phyloP scores from a whole-genome alignment of 257 asterid genomes.

The Ilex asprella region DNA sequence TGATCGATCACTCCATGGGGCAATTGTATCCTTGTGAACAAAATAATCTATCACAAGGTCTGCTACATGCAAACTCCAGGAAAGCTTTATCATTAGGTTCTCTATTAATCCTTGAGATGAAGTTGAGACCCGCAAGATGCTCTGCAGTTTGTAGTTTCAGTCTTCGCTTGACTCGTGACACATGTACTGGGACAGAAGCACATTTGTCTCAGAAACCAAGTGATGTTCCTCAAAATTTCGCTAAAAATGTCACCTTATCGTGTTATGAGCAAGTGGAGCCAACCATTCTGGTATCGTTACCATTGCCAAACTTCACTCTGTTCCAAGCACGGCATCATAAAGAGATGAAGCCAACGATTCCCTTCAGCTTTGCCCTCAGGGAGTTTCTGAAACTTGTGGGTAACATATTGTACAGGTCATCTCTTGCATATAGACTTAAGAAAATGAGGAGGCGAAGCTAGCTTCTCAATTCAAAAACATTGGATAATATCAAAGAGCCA shows the following conservation, averaged over 20 bases:
- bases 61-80: constrained; percentile 31
- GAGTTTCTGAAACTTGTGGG: constrained; percentile 48
- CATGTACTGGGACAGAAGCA: constrained; percentile 76
- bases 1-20: constrained; percentile 23
- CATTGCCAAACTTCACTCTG: constrained; percentile 52
- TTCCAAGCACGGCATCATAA: constrained; percentile 44
- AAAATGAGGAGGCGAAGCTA: constrained; percentile 53
- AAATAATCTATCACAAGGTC: constrained; percentile 27
- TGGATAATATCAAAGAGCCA: constrained; percentile 29
- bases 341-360: constrained; percentile 28
- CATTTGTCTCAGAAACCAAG: constrained; percentile 41
- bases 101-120: constrained; percentile 43
- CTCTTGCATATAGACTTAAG: constrained; percentile 64
- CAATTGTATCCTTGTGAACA: constrained; percentile 19
- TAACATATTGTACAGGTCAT: constrained; percentile 71
- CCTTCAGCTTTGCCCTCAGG: constrained; percentile 42
- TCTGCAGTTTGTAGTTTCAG: constrained; percentile 53
- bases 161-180: constrained; percentile 48
- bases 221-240: constrained; percentile 55
- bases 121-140: constrained; percentile 57
- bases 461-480: constrained; percentile 46
- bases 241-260: constrained; percentile 68
- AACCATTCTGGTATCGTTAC: constrained; percentile 59
- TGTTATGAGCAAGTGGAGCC: constrained; percentile 70
- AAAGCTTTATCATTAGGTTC: constrained; percentile 32